Base-by-base conservation (phyloP, 345 rosid genomes). In the Salix suchowensis region DNA sequence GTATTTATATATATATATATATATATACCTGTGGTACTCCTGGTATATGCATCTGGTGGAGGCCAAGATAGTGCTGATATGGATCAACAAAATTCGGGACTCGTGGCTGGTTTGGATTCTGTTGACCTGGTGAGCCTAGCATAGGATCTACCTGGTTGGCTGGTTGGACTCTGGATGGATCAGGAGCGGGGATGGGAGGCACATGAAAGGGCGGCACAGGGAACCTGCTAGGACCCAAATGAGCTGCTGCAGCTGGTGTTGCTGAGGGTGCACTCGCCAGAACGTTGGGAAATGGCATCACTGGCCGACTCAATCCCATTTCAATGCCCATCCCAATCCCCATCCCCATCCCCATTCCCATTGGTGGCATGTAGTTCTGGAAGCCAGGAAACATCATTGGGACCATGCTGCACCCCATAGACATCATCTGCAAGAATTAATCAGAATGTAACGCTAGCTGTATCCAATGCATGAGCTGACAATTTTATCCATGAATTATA, bases 381-480 rank as follows among this genome's bases (percentile, higher is more conserved):
- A 89, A 77, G 67, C 97, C 95, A 13, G 92, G 91, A 81, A 91
- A 92, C 95, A 94, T 89, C 90, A 89, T 80, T 10, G 94, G 97
- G 76, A 91, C 89, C 95, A 91, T 91, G 85, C 94, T 87, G 81
- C 84, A 86, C 37, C 98, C 95, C 92, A 92, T 89, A 91, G 97
- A 92, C 95, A 92, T 91, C 73, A 92, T 83, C 94, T 94, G 85
- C 73, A 68, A 64, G 50, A 75, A 74, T 69, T 73, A 73, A 68
- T 62, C 44, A 77, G 58, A 69, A 39, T 76, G 70, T 68, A 80
- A 80, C 39, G 32, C 55, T 78, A 50, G 34, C n/a, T 42, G 72
- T 72, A 40, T 44, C 54, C 30, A 72, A 42, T 78, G 52, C 71
- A 71, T 74, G 44, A 61, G 48, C 66, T 65, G 42, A 24, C 1